phyloP scores from a whole-genome alignment of 495 filamentous ascomycete genomes.

The Annulohypoxylon maeteangense region DNA sequence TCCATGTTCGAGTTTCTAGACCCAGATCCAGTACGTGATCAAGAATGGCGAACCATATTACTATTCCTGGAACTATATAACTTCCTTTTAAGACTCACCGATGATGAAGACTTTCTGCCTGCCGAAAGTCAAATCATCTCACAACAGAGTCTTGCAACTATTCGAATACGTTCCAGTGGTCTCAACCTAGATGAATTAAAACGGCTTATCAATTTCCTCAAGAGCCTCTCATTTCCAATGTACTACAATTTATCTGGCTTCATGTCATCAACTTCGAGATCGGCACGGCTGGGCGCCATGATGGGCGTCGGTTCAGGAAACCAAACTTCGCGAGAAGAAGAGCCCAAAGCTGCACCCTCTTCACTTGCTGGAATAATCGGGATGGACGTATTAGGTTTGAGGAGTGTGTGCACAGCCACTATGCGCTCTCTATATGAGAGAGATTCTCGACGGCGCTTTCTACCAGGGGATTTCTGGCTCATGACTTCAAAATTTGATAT shows the following conservation, averaged over 20 bases:
- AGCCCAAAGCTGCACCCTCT: slow-evolving; percentile 25
- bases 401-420: slow-evolving; percentile 82
- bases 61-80: slow-evolving; percentile 95
- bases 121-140: slow-evolving; percentile 50
- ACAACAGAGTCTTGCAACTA: slow-evolving; percentile 48
- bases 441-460: slow-evolving; percentile 88
- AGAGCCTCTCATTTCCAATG: slow-evolving; percentile 89
- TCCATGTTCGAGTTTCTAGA: slow-evolving; percentile 37
- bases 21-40: slow-evolving; percentile 31
- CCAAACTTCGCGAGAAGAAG: slow-evolving; percentile 20
- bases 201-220: slow-evolving; percentile 83
- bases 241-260: slow-evolving; percentile 82
- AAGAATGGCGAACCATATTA: slow-evolving; percentile 87
- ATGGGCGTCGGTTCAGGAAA: slow-evolving; percentile 33
- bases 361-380: slow-evolving; percentile 65
- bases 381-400: slow-evolving; percentile 81
- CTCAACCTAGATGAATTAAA: slow-evolving; percentile 76
- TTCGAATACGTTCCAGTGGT: slow-evolving; percentile 70
- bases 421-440: slow-evolving; percentile 91
- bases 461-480: slow-evolving; percentile 87
- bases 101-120: slow-evolving; percentile 85
- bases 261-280: slow-evolving; percentile 35
- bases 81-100: slow-evolving; percentile 89
- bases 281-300: slow-evolving; percentile 25
- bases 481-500: slow-evolving; percentile 94